Conservation (phyloP, 106 monocot species). For the Agapanthus africanus region DNA sequence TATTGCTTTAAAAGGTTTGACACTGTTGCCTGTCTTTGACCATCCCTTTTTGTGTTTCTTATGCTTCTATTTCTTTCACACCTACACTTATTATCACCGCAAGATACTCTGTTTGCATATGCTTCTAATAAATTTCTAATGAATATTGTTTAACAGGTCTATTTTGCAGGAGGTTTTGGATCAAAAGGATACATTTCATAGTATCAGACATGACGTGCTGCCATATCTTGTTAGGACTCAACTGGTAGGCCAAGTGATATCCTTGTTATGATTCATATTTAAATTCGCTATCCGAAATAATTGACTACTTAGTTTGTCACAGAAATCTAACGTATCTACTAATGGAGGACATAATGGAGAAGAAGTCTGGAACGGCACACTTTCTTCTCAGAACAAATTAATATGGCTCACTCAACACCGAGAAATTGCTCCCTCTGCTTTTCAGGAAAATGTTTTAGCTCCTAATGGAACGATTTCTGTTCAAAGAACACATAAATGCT, state of each 20-base stretch:
- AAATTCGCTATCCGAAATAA: background rate
- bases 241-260: slow-evolving; percentile 51
- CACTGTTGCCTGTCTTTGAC: background rate
- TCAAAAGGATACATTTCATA: slow-evolving; percentile 64
- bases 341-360: slow-evolving; percentile 24
- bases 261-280: background rate
- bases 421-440: slow-evolving; percentile 43
- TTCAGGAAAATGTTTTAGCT: slow-evolving; percentile 30
- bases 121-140: background rate
- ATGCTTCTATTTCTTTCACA: background rate
- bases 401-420: slow-evolving; percentile 55
- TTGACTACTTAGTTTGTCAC: slow-evolving; percentile 12
- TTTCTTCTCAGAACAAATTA: slow-evolving; percentile 32
- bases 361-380: slow-evolving; percentile 31
- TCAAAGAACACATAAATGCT: slow-evolving; percentile 74
- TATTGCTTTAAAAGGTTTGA: slow-evolving; percentile 92
- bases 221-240: slow-evolving; percentile 93
- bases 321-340: slow-evolving; percentile 68
- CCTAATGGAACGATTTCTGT: slow-evolving; percentile 19
- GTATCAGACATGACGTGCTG: slow-evolving; percentile 83
- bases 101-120: background rate
- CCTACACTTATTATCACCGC: no score
- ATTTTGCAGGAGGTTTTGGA: slow-evolving; percentile 78
- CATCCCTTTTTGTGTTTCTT: background rate
- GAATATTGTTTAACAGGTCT: slow-evolving; percentile 34